Percentiles rank a stretch among this genome's conserved stretches.
These are phyloP conservation scores for Solanum bukasovii DNA, from an alignment of 257 asterid species.

Conservation along the genomic window DNA sequence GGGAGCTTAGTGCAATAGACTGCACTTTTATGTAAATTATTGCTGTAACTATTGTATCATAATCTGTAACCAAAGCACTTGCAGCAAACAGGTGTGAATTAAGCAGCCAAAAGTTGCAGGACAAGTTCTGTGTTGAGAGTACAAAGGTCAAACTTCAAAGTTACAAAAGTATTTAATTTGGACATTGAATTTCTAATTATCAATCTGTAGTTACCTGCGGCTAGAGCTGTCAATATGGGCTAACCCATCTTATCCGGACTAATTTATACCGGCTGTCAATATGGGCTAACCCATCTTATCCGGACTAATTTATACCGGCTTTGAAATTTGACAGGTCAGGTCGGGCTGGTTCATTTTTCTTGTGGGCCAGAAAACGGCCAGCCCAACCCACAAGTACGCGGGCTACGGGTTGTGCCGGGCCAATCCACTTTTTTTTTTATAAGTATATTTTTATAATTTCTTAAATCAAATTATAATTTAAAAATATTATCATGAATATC, in stretches of 20 bases:
- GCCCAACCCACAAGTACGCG: no score
- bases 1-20: neutral
- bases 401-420: no score
- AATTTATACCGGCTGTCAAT: fast-evolving
- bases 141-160: neutral
- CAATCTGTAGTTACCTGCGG: neutral
- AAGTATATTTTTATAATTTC: no score
- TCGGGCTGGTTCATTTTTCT: fast-evolving
- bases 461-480: no score
- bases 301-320: fast-evolving
- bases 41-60: neutral
- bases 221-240: no score
- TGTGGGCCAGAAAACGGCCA: no score
- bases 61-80: neutral
- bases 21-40: neutral
- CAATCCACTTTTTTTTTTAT: no score
- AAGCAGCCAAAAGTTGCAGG: neutral
- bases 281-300: fast-evolving
- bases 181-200: neutral
- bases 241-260: fast-evolving
- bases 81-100: neutral
- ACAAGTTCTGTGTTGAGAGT: neutral
- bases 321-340: no score
- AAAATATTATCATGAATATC: no score
- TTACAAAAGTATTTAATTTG: neutral